Percentiles rank a stretch among this genome's conserved stretches.
phyloP scores from a whole-genome alignment of 345 rosid species.

The Acer negundo region DNA sequence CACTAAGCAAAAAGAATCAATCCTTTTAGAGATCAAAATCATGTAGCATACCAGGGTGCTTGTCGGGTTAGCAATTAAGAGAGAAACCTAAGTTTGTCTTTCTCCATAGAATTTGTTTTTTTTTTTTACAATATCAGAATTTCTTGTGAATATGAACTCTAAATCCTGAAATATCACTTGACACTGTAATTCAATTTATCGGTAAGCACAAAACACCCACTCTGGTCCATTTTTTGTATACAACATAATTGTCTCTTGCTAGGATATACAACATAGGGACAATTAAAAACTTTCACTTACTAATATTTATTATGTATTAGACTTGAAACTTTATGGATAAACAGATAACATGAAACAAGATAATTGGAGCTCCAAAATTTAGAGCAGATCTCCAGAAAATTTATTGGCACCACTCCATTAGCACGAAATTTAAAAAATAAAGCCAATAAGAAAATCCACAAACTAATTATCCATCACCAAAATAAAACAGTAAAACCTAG shows the following conservation, averaged over 20 bases:
- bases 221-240: background rate
- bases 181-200: slow-evolving; percentile 14
- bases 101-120: background rate
- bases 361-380: slow-evolving; percentile 22
- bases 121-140: background rate
- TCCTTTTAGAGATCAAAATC: background rate
- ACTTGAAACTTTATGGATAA: slow-evolving; percentile 13
- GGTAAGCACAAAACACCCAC: slow-evolving; percentile 7
- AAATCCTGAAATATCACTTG: slow-evolving; percentile 1
- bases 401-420: background rate
- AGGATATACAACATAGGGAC: slow-evolving; percentile 10
- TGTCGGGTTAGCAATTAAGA: background rate
- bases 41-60: background rate
- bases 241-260: background rate
- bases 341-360: slow-evolving; percentile 17
- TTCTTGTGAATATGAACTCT: background rate
- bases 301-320: slow-evolving; percentile 8
- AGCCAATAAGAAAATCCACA: slow-evolving; percentile 11
- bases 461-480: slow-evolving; percentile 22
- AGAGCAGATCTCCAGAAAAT: slow-evolving; percentile 45
- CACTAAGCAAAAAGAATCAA: background rate
- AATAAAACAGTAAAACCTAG: slow-evolving; percentile 8
- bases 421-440: background rate
- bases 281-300: slow-evolving; percentile 13
- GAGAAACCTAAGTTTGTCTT: background rate